Evolutionary conservation across 2,329 filamentous ascomycete species (phyloP), one percentile per base, ranked within the genome.

Genomic region (Fusarium nelsonii): DNA sequence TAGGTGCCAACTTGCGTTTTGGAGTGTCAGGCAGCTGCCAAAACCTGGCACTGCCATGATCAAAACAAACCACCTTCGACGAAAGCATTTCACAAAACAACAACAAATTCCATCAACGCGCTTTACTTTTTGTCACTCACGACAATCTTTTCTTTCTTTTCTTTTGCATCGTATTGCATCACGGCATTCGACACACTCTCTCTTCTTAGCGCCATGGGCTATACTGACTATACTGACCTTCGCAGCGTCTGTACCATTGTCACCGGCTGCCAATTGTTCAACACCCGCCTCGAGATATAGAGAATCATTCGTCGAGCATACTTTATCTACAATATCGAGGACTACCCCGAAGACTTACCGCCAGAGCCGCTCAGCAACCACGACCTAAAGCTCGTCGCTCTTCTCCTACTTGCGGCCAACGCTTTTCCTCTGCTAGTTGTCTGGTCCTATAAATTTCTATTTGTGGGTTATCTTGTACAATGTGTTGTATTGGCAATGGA

Each of bases 1-100:
- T 12, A 45, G 12, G 53, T 20, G 37, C 16, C 36, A 11, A 20
- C 41, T 23, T 5, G 6, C 36, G 48, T 49, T 49, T 50, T 34
- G 14, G 44, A 63, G 34, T 64, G 63, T 39, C 34, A 12, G 62
- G 34, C 58, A 58, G 51, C 52, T 63, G 58, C 20, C 62, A 65
- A 65, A 57, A 23, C 32, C 41, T 51, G 16, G 6, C 40, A 37
- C 56, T 61, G 50, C 39, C 39, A 48, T 23, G 20, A 30, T 23
- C 43, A 46, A n/a, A 57, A 46, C 45, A 64, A 58, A 52, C 26
- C 39, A n/a, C 48, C 14, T 16, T 26, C 56, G 50, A 63, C 39
- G 20, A 40, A 40, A 45, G 28, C 30, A 44, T 40, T 60, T 55
- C 34, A 46, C 23, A 18, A 11, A 15, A 50, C 34, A 60, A 43